Base-by-base conservation (phyloP, 108 stramenopile genomes). In the Chaetoceros tenuissimus region DNA sequence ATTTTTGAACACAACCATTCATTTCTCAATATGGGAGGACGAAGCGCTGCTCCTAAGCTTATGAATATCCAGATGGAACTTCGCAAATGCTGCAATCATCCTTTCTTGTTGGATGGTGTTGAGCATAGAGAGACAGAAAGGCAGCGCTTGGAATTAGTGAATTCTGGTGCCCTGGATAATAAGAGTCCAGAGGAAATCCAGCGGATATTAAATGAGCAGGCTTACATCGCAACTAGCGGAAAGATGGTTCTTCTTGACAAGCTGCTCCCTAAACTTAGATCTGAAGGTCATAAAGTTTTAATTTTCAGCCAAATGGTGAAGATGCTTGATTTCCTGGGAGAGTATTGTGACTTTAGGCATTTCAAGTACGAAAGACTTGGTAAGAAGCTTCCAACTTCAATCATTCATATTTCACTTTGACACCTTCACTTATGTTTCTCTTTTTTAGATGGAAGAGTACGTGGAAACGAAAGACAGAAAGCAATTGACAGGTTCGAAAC, bases 61-160 rank as follows among this genome's bases (percentile, higher is more conserved):
- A 95, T 96, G 94, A 99, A 99, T 69, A 94, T 99, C 47, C 96
- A 98, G 57, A 99, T 98, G 97, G 97, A 99, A 63, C 77, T 99
- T 29, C 82, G 99, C 46, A 99, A 99, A 75, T 93, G 92, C 66
- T 98, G 97, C 84, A 99, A 99, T 75, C 99, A 99, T 72, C 99
- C 99, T 22, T 98, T 82, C 73, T 70, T 99, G 22, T 73, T 98
- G 24, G 85, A 84, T 20, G 97, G 97, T 13, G 90, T 97, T 8
- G 96, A 98, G 56, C 82, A 94, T 20, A 71, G 90, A 58, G 97
- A 98, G 68, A 72, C 82, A 48, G 94, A 94, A 18, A 86, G 79
- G 23, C 71, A 92, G 20, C 85, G 69, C 43, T 77, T 80, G 46
- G 83, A 86, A 55, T 72, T 93, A 26, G 62, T 73, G 5, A 72